Percentiles rank a stretch among this genome's conserved stretches.
Conservation (phyloP, 148 eudicot genomes). For the Rhododendron ovatum region DNA sequence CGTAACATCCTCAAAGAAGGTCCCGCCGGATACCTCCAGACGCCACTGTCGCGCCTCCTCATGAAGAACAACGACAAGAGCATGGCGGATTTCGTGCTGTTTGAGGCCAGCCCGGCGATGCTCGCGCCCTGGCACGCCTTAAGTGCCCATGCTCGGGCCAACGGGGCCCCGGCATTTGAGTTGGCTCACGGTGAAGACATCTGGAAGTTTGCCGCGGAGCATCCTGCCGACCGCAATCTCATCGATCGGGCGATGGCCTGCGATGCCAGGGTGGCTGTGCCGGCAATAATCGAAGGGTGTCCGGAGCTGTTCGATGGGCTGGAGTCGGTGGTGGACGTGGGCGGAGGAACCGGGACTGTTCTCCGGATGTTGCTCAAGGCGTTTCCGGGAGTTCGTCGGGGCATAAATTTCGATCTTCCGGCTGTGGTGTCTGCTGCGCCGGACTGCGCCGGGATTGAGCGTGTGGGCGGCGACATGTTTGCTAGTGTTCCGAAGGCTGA, state of each 20-base stretch:
- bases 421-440: conserved; percentile 44
- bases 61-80: conserved; percentile 18
- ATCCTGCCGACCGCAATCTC: conserved; percentile 39
- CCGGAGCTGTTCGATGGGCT: conserved; percentile 45
- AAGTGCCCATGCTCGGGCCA: conserved; percentile 25
- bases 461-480: conserved; percentile 67
- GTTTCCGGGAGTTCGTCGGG: conserved; percentile 42
- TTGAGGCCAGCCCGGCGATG: conserved; percentile 45
- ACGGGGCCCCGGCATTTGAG: conserved; percentile 27
- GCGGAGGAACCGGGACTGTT: conserved; percentile 65
- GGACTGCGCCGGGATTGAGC: conserved; percentile 23
- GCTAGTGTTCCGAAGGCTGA: conserved; percentile 24
- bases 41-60: conserved; percentile 53
- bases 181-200: conserved; percentile 43
- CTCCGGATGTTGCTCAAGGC: conserved; percentile 36
- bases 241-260: conserved; percentile 62
- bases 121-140: conserved; percentile 52
- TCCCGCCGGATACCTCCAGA: conserved; percentile 26
- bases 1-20: conserved; percentile 32
- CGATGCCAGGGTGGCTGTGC: conserved; percentile 33
- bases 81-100: conserved; percentile 38
- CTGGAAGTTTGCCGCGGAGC: conserved; percentile 38
- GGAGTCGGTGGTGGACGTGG: conserved; percentile 56
- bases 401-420: conserved; percentile 68
- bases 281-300: conserved; percentile 31